Evolutionary conservation across 441 rosid genomes (phyloP), one percentile per base, ranked within the genome.

Genomic region (Cnidoscolus chayamansa): DNA sequence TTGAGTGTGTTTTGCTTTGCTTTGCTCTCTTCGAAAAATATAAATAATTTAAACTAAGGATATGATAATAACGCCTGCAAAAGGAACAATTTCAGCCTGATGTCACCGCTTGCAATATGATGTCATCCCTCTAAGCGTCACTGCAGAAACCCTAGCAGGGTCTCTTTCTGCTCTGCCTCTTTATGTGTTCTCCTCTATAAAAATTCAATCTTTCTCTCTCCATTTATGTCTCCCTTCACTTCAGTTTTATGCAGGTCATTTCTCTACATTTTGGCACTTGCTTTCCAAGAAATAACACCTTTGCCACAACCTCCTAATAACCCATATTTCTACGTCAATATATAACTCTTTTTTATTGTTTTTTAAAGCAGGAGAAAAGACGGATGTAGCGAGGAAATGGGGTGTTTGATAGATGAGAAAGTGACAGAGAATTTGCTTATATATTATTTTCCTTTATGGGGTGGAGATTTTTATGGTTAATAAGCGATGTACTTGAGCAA

Each of bases 11-110:
- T 4, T 4, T 4, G 40, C 5, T 2, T 35, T 4, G 7, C 0
- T 40, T 64, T 20, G 54, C 68, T 54, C 50, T 8, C 31, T 17
- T 40, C 45, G 45, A 40, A 40, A 40, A 40, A 40, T 3, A 40
- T 40, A 40, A 3, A 40, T 3, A 3, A 40, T 40, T 40, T 40
- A 40, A 3, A 40, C 45, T 7, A 6, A 40, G 6, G 7, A 40
- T 20, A 37, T 40, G 45, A 5, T 40, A 5, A 60, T 55, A 61
- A 71, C 58, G 19, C 51, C 69, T 71, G 77, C 81, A 75, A 77
- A 82, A 77, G 67, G 81, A 82, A 79, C 81, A 77, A 73, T 79
- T 56, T 63, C 66, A 76, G 78, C 5, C 8, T 68, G 80, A 76
- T 62, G 76, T 62, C 8, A 70, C 56, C 47, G 17, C 76, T 55